phyloP scores from a whole-genome alignment of 2,329 filamentous ascomycete species.

The Aspergillus unguis region DNA sequence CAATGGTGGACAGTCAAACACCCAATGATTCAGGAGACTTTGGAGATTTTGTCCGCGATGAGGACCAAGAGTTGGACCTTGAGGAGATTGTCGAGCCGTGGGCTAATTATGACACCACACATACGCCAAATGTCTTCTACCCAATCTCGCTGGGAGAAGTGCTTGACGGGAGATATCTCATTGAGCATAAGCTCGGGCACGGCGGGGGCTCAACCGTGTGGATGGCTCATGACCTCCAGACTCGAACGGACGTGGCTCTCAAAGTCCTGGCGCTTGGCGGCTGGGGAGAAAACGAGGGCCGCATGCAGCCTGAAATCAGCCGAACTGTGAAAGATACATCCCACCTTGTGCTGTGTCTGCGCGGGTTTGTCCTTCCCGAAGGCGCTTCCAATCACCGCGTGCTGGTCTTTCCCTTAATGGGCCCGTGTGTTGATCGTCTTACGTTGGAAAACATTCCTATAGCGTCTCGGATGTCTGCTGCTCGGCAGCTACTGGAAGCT shows the following conservation, averaged over 20 bases:
- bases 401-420: slow-evolving; percentile 19
- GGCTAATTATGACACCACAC: not conserved
- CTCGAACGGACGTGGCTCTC: not conserved
- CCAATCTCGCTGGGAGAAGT: not conserved
- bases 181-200: not conserved
- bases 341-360: slow-evolving; percentile 19
- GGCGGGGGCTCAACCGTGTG: not conserved
- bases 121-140: not conserved
- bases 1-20: not conserved
- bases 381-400: slow-evolving; percentile 17
- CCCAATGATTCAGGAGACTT: not conserved
- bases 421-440: slow-evolving; percentile 17
- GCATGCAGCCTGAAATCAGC: slow-evolving; percentile 20
- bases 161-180: not conserved
- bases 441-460: slow-evolving; percentile 15
- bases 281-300: not conserved
- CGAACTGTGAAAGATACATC: not conserved
- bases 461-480: slow-evolving; percentile 26
- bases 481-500: slow-evolving; percentile 25
- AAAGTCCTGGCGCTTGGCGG: not conserved
- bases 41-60: not conserved
- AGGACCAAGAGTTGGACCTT: not conserved
- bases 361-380: slow-evolving; percentile 20
- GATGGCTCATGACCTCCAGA: not conserved
- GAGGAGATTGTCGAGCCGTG: not conserved